Evolutionary conservation across 805 yeast species (phyloP), one percentile per base, ranked within the genome.

Genomic region (Candida germanica): DNA sequence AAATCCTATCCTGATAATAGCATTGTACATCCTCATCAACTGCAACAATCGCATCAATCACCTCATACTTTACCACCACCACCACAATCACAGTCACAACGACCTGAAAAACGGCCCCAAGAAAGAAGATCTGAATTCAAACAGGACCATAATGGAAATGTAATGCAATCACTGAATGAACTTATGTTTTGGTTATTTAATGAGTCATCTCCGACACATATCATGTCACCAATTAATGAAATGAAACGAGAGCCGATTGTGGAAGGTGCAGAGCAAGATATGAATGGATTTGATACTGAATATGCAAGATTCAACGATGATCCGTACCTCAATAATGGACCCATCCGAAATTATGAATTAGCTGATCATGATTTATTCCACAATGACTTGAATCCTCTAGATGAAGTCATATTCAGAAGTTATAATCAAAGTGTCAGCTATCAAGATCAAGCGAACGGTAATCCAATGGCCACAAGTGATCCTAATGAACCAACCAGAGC

Each of bases 111-210:
- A 10, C n/a, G n/a, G n/a, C 12, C 12, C 6, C 6, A 26, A 6
- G 29, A 26, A 13, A 26, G 18, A 14, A n/a, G 10, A 6, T 6
- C 29, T 13, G 29, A 26, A 14, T 7, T 13, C 10, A 26, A 11
- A 11, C 17, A n/a, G 14, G 29, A 8, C 11, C 14, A 29, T 18
- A 12, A 12, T 10, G 23, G 17, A 10, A 29, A 36, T 22, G 27
- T 23, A 6, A 38, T 60, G 8, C 69, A 61, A 20, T 47, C 55
- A 6, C 68, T 62, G 29, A 60, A 51, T 30, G 71, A 66, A 38
- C 62, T 66, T 23, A 40, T 66, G 6, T 58, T 66, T 16, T 66
- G 71, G 71, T 46, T 66, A 8, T 64, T 64, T 38, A 59, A 59
- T 3, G 68, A 63, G 13, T 45, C 56, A 8, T 49, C 54, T 5